Percentiles rank a stretch among this genome's conserved stretches.
Evolutionary conservation across 768 basidiomycete species (phyloP).

Genomic region (Boletus sensibilis): DNA sequence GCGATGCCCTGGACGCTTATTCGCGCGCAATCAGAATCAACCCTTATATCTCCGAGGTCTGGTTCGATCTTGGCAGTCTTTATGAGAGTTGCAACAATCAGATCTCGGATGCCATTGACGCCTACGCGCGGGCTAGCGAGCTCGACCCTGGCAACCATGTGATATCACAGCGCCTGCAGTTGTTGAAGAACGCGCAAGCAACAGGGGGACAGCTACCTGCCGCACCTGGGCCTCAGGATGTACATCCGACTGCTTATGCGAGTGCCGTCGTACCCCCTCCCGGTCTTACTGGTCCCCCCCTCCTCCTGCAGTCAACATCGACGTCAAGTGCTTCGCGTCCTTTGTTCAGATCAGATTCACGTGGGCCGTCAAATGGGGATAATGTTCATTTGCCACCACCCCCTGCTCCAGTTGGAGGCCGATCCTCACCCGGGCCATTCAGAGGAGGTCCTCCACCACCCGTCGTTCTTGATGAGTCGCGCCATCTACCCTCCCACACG

Average conservation of each 20-base stretch:
- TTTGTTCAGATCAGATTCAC: slow-evolving; percentile 64
- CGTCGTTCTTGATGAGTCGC: slow-evolving; percentile 71
- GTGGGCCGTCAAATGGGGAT: slow-evolving; percentile 47
- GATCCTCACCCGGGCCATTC: slow-evolving; percentile 72
- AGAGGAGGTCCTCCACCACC: slow-evolving; percentile 82
- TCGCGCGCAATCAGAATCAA: slow-evolving; percentile 98
- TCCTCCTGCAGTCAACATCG: slow-evolving; percentile 51
- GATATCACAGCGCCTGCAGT: slow-evolving; percentile 76
- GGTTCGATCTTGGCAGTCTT: slow-evolving; percentile 90
- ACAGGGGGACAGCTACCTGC: slow-evolving; percentile 76
- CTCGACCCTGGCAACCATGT: slow-evolving; percentile 84
- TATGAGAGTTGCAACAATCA: slow-evolving; percentile 99
- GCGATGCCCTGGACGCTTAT: slow-evolving; percentile 97
- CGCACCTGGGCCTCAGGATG: slow-evolving; percentile 91
- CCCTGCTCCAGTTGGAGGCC: slow-evolving; percentile 44
- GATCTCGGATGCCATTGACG: slow-evolving; percentile 97
- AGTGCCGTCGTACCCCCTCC: slow-evolving; percentile 71
- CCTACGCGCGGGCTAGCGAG: slow-evolving; percentile 92
- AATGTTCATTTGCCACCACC: slow-evolving; percentile 58
- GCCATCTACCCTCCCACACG: slow-evolving; percentile 65
- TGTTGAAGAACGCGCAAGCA: slow-evolving; percentile 77
- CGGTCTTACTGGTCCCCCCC: slow-evolving; percentile 64
- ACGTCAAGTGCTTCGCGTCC: slow-evolving; percentile 35
- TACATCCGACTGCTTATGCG: slow-evolving; percentile 93
- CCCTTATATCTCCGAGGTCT: slow-evolving; percentile 85